Base-by-base conservation (phyloP, 345 rosid genomes). In the Luvunga scandens region DNA sequence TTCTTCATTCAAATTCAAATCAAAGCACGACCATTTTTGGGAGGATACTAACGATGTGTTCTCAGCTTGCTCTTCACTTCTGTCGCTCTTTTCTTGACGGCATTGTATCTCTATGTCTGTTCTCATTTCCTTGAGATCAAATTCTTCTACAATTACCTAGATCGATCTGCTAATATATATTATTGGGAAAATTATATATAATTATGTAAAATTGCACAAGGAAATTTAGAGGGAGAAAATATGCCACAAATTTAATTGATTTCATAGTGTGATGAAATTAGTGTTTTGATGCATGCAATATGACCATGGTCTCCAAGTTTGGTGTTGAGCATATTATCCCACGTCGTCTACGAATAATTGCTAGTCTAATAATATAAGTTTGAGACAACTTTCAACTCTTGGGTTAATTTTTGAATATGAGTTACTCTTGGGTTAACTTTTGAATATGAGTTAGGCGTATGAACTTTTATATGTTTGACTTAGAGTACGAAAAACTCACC, bases 1-100 rank as follows among this genome's bases (percentile, higher is more conserved):
- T 69, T 82, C 87, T 79, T 84, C 87, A 45, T 87, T 87, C 80
- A 87, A 81, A 55, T 87, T 87, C 79, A 87, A 81, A 50, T 84
- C 89, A n/a, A 83, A 82, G 33, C 79, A 78, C 8, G 86, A 79
- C 24, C 79, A 85, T 72, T 81, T 87, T 22, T 76, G 81, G 22
- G 83, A 78, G 10, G 79, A 87, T 22, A 25, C 60, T 18, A 71
- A 33, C 19, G 85, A 81, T 27, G 50, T 77, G 34, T 68, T 77
- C 62, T 77, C 87, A 24, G 79, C 82, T 61, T 60, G 82, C 24
- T 80, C 81, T n/a, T 84, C 79, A 42, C 56, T 66, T 4, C 30
- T 66, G n/a, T 38, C 70, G 27, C 64, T 75, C 73, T 21, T 79
- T 66, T 71, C 86, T 62, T 72, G 78, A 39, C 65, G 75, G 19